These are phyloP conservation scores for Leucaena leucocephala DNA, from an alignment of 306 rosid species.

Conservation along the genomic window DNA sequence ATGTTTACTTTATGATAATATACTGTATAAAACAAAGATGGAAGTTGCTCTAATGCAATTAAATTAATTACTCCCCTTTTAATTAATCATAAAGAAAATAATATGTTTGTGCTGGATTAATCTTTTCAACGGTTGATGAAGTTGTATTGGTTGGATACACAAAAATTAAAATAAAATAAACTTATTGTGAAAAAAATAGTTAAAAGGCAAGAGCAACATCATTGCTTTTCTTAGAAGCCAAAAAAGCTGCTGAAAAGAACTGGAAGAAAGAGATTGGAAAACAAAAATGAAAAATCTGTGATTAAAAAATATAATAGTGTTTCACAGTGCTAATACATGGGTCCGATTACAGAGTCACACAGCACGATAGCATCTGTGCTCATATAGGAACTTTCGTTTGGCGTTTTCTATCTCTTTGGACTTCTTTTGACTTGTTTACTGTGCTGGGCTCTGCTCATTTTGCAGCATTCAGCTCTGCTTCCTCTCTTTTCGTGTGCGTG, in stretches of 20 bases:
- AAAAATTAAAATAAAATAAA: constrained; percentile 19
- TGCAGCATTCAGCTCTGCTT: not conserved
- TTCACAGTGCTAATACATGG: constrained; percentile 31
- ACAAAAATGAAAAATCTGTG: not conserved
- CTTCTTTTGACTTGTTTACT: constrained; percentile 61
- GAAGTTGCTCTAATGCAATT: not conserved
- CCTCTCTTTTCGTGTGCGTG: not conserved
- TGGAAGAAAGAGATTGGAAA: constrained; percentile 9
- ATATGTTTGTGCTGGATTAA: constrained; percentile 27
- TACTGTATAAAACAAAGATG: not conserved
- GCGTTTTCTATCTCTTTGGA: constrained; percentile 51
- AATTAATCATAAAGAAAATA: constrained; percentile 17
- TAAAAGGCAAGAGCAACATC: constrained; percentile 32
- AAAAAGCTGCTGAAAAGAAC: constrained; percentile 38
- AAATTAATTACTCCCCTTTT: not conserved
- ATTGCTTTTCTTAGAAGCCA: constrained; percentile 79
- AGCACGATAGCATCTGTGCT: constrained; percentile 1
- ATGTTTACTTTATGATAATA: not conserved
- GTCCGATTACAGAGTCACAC: constrained; percentile 45
- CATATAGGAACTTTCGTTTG: constrained; percentile 40
- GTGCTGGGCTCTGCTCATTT: not conserved
- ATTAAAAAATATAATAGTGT: not conserved
- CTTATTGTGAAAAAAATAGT: not conserved
- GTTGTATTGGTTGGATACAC: constrained; percentile 41
- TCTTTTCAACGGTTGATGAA: constrained; percentile 35